Evolutionary conservation across 192 early-diverging fungal species (phyloP).

Genomic region (Coemansia aciculifera): DNA sequence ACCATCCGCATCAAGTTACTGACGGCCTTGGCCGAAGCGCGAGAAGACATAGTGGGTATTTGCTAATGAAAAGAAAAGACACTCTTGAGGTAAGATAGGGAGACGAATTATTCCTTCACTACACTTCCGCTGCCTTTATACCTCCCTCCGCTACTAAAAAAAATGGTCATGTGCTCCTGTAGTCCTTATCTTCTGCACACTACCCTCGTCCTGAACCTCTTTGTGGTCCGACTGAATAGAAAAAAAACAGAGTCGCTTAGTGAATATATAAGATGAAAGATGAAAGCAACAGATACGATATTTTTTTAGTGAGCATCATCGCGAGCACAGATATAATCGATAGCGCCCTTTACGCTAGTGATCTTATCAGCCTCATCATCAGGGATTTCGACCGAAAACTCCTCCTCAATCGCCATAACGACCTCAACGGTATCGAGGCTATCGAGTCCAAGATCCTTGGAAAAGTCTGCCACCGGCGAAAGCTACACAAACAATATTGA

Average conservation of each 20-base stretch:
- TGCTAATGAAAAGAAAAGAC: not conserved
- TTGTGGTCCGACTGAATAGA: too few relatives aligned
- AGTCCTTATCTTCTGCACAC: not conserved
- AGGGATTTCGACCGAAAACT: conserved; percentile 97
- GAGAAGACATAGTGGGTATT: not conserved
- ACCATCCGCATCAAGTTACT: conserved; percentile 57
- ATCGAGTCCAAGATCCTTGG: conserved; percentile 93
- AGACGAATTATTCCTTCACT: not conserved
- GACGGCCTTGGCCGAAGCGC: conserved; percentile 39
- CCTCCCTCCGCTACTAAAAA: not conserved
- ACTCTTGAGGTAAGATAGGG: not conserved
- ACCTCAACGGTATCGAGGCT: conserved; percentile 97
- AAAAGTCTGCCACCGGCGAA: conserved; percentile 79
- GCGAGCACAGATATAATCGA: conserved; percentile 76
- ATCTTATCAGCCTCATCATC: conserved; percentile 98
- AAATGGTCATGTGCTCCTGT: not conserved
- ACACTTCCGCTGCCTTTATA: not conserved
- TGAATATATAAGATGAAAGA: not conserved
- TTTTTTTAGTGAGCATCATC: conserved; percentile 69
- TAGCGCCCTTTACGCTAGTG: conserved; percentile 82
- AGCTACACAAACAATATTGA: conserved; percentile 58
- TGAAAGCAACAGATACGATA: too few relatives aligned
- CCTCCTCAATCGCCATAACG: conserved; percentile 99
- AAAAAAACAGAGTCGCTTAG: not conserved
- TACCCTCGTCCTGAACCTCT: too few relatives aligned